A percentile compares a stretch with the other conserved stretches of the same genome.
Evolutionary conservation across 192 early-diverging fungal species (phyloP).

Genomic region (Coemansia sp.): DNA sequence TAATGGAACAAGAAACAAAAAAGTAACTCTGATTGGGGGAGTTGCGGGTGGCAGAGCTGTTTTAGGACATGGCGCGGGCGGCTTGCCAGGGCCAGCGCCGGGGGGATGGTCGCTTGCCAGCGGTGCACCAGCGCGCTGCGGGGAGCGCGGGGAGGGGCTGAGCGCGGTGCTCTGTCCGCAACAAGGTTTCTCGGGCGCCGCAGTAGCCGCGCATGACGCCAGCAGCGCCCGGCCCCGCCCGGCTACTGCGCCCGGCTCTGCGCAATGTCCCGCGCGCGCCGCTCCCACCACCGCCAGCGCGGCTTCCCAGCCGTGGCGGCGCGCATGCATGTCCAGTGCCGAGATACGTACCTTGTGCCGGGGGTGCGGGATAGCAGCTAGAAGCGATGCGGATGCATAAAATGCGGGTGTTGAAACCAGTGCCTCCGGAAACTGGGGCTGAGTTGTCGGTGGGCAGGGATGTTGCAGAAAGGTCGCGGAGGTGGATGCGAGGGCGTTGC

Average conservation of each 20-base stretch:
- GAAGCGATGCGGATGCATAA: neutral
- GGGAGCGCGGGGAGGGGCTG: constrained; percentile 15
- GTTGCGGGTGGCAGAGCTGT: constrained; percentile 5
- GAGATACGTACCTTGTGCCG: too few relatives aligned
- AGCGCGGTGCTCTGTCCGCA: constrained; percentile 4
- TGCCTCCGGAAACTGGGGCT: too few relatives aligned
- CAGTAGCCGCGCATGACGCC: constrained; percentile 2
- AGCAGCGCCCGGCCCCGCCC: neutral
- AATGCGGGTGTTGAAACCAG: too few relatives aligned
- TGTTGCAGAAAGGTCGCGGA: too few relatives aligned
- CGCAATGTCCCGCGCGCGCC: neutral
- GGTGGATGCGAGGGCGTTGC: too few relatives aligned
- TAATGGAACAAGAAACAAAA: constrained; percentile 41
- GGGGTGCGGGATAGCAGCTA: too few relatives aligned
- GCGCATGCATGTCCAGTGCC: constrained; percentile 1
- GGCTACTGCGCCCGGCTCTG: neutral
- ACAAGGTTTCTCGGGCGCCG: constrained; percentile 15
- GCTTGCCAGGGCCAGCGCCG: constrained; percentile 2
- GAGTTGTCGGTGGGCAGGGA: too few relatives aligned
- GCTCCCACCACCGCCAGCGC: neutral
- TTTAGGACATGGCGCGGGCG: constrained; percentile 17
- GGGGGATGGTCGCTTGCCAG: too few relatives aligned
- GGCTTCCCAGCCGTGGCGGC: neutral
- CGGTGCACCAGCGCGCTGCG: constrained; percentile 5
- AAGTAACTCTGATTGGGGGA: constrained; percentile 35